Evolutionary conservation across 2,329 filamentous ascomycete species (phyloP).

Genomic region (Akanthomyces uredinophilus): DNA sequence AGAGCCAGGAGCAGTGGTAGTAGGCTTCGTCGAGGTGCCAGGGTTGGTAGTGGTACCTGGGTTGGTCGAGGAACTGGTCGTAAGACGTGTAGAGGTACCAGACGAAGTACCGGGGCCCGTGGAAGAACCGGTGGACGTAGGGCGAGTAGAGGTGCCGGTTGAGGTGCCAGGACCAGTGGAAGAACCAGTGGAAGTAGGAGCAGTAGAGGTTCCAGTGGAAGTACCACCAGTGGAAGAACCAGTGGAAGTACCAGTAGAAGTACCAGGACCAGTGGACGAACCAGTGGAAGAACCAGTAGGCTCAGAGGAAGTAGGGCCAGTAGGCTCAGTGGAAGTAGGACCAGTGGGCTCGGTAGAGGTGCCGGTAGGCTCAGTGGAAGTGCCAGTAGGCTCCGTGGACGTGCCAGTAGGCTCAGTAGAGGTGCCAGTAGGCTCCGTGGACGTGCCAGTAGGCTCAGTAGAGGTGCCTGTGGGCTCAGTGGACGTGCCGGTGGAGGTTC

Average conservation of each 20-base stretch:
- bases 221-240: constrained; percentile 6
- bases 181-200: constrained; percentile 8
- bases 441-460: constrained; percentile 10
- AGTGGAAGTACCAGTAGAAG: not conserved
- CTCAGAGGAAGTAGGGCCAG: constrained; percentile 7
- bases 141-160: not conserved
- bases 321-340: constrained; percentile 3
- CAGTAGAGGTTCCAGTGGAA: constrained; percentile 7
- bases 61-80: constrained; percentile 18
- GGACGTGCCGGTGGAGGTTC: constrained; percentile 3
- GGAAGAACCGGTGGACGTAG: constrained; percentile 9
- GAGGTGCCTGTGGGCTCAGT: constrained; percentile 10
- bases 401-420: constrained; percentile 9
- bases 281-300: constrained; percentile 9
- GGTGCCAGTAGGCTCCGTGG: constrained; percentile 9
- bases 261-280: not conserved
- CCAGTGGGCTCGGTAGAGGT: not conserved
- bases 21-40: constrained; percentile 17
- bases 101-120: not conserved
- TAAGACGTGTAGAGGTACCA: constrained; percentile 15
- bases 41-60: constrained; percentile 19
- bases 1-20: constrained; percentile 22
- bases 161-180: not conserved
- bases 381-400: constrained; percentile 1
- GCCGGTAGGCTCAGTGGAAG: constrained; percentile 12